Conservation (phyloP, 352 stramenopile genomes). For the Phytopythium helicoides region DNA sequence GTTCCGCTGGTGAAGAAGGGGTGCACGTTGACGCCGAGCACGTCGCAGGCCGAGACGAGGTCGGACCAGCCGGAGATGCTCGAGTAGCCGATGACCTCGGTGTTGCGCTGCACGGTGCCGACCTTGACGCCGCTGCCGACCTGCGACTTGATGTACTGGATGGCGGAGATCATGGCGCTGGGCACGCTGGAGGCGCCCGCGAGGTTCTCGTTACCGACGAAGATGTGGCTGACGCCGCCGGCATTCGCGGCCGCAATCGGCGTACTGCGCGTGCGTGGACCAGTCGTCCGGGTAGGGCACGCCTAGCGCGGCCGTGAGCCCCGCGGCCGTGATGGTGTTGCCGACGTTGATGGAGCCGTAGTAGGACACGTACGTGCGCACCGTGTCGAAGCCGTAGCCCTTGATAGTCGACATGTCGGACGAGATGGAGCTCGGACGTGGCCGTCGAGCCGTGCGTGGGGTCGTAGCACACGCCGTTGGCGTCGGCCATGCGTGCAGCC, state of each 20-base stretch:
- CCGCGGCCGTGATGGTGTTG: constrained; percentile 40
- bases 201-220: constrained; percentile 75
- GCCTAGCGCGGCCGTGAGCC: constrained; percentile 43
- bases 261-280: constrained; percentile 32
- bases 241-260: constrained; percentile 37
- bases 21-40: constrained; percentile 58
- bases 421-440: constrained; percentile 26
- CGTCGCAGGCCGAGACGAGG: constrained; percentile 35
- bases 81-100: constrained; percentile 38
- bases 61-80: constrained; percentile 32
- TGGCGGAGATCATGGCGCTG: constrained; percentile 42
- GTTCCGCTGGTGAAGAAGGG: constrained; percentile 53
- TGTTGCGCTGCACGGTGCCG: constrained; percentile 68
- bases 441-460: constrained; percentile 46
- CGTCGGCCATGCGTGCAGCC: constrained; percentile 34
- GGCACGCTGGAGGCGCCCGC: constrained; percentile 23
- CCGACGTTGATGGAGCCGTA: constrained; percentile 54
- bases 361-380: constrained; percentile 69
- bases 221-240: constrained; percentile 50
- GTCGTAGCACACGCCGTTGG: constrained; percentile 72
- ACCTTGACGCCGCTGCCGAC: constrained; percentile 46
- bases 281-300: constrained; percentile 54
- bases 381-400: constrained; percentile 46
- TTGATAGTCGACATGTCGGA: constrained; percentile 52
- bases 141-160: constrained; percentile 43